Conservation (phyloP, 208 protist species). For the Leishmania guyanensis region DNA sequence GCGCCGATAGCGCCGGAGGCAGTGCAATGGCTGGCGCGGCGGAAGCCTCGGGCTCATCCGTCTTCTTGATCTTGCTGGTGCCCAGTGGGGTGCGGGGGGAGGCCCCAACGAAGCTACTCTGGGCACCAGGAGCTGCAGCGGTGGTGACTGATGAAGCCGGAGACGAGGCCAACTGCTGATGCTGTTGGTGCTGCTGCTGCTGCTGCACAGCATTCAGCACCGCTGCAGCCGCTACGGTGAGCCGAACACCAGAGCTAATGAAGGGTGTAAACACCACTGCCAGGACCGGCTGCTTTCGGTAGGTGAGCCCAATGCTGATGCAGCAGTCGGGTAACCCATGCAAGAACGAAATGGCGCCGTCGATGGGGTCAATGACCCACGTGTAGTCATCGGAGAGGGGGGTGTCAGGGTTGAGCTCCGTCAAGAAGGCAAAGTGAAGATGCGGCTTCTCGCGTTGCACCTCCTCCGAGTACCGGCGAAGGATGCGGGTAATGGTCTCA, state of each 20-base stretch:
- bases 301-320: conserved; percentile 70
- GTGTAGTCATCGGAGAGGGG: conserved; percentile 54
- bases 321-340: conserved; percentile 79
- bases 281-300: conserved; percentile 52
- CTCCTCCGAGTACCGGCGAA: conserved; percentile 34
- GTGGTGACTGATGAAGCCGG: not conserved
- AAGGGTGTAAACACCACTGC: conserved; percentile 78
- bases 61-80: conserved; percentile 9
- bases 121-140: not conserved
- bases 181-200: conserved; percentile 18
- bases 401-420: conserved; percentile 40
- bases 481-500: conserved; percentile 35
- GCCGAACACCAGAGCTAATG: conserved; percentile 29
- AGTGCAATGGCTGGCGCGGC: not conserved
- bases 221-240: conserved; percentile 24
- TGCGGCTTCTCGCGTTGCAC: conserved; percentile 39
- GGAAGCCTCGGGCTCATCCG: not conserved
- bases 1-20: not conserved
- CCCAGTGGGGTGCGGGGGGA: not conserved
- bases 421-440: conserved; percentile 47
- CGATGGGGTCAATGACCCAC: conserved; percentile 84
- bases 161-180: conserved; percentile 4
- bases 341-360: conserved; percentile 79
- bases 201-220: conserved; percentile 24
- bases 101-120: not conserved